phyloP scores from a whole-genome alignment of 2,329 filamentous ascomycete species.

The Clonostachys chloroleuca region DNA sequence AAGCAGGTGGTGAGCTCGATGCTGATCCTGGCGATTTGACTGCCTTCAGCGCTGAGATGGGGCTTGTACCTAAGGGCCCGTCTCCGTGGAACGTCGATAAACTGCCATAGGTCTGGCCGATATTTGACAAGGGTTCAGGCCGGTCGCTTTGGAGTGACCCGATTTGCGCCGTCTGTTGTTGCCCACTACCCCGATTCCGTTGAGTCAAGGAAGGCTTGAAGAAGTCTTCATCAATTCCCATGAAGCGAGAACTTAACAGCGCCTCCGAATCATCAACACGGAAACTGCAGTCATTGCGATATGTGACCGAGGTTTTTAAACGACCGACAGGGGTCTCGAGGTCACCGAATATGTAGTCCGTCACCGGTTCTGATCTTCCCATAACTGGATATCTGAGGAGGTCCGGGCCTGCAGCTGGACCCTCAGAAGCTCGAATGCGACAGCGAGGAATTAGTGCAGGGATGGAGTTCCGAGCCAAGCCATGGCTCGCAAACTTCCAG shows the following conservation, averaged over 20 bases:
- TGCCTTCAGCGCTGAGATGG: conserved; percentile 76
- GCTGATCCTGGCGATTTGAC: conserved; percentile 59
- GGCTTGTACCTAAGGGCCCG: conserved; percentile 73
- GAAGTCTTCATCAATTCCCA: conserved; percentile 84
- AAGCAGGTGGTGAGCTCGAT: conserved; percentile 53
- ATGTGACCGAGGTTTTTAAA: conserved; percentile 76
- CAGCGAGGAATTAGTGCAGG: conserved; percentile 71
- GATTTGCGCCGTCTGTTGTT: conserved; percentile 38
- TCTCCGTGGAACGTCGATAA: conserved; percentile 87
- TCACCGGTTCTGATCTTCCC: conserved; percentile 42
- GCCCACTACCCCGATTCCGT: conserved; percentile 30
- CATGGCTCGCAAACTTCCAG: conserved; percentile 77
- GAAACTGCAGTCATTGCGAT: conserved; percentile 87
- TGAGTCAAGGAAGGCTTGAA: conserved; percentile 74
- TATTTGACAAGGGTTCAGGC: conserved; percentile 46
- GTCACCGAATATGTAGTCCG: conserved; percentile 75
- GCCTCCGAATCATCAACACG: conserved; percentile 88
- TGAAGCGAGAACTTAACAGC: conserved; percentile 85
- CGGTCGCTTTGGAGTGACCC: conserved; percentile 72
- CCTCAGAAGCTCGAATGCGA: conserved; percentile 65
- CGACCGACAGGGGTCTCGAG: conserved; percentile 84
- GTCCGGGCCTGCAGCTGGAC: conserved; percentile 55
- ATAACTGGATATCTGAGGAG: conserved; percentile 45
- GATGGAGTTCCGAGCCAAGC: conserved; percentile 66
- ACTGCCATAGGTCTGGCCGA: conserved; percentile 82